These are phyloP conservation scores for Yamadazyma trypodendri DNA, from an alignment of 1,139 yeast genomes.

Conservation along the genomic window DNA sequence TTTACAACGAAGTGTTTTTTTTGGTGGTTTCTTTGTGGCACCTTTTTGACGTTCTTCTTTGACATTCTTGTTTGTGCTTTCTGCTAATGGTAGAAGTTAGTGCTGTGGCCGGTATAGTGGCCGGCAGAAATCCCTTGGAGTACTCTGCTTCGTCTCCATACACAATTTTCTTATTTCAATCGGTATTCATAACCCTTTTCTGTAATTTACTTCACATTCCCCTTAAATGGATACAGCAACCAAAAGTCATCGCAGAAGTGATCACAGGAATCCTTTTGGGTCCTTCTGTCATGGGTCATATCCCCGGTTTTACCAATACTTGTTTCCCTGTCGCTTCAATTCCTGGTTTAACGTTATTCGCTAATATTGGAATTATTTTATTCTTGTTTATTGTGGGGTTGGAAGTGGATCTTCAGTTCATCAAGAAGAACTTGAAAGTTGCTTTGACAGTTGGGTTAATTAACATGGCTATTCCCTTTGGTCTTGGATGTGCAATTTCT, in stretches of 20 bases:
- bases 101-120: conserved; percentile 62
- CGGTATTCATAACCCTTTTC: conserved; percentile 50
- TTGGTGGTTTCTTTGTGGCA: too few species aligned
- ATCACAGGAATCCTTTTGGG: conserved; percentile 72
- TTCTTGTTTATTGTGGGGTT: conserved; percentile 74
- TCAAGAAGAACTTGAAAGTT: conserved; percentile 55
- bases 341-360: conserved; percentile 62
- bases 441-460: conserved; percentile 68
- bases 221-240: conserved; percentile 60
- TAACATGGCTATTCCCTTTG: conserved; percentile 76
- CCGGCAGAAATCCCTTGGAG: conserved; percentile 67
- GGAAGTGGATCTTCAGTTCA: conserved; percentile 69
- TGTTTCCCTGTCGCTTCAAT: conserved; percentile 65
- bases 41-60: not conserved
- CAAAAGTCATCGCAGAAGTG: conserved; percentile 77
- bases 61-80: not conserved
- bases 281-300: conserved; percentile 66
- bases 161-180: conserved; percentile 62
- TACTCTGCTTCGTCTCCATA: conserved; percentile 57
- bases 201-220: conserved; percentile 61
- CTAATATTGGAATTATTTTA: conserved; percentile 70
- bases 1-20: too few species aligned
- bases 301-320: conserved; percentile 60
- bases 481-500: conserved; percentile 70
- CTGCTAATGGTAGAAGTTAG: conserved; percentile 9